A percentile compares a stretch with the other conserved stretches of the same genome.
Evolutionary conservation across 129 eudicot genomes (phyloP).

Genomic region (Escallonia rubra): DNA sequence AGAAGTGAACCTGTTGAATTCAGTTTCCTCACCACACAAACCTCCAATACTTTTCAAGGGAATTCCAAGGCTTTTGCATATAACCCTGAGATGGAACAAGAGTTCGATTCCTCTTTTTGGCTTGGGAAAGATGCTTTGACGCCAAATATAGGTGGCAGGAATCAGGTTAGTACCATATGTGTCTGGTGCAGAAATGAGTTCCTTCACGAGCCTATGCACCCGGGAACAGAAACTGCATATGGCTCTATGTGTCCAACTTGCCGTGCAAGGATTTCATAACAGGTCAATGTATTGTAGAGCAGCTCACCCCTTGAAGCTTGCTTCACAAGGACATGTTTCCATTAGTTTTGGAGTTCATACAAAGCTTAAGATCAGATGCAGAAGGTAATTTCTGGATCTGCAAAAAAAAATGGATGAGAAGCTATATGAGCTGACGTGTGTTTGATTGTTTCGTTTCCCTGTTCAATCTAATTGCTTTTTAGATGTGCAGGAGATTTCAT

Average conservation of each 20-base stretch:
- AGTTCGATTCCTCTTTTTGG: constrained; percentile 61
- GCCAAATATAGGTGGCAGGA: constrained; percentile 39
- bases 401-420: no score
- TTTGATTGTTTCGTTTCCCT: no score
- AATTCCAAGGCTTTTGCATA: constrained; percentile 37
- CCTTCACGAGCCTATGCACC: constrained; percentile 37
- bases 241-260: constrained; percentile 71
- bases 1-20: constrained; percentile 66
- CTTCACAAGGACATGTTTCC: no score
- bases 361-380: no score
- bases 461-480: no score
- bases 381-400: no score
- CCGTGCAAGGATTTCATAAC: constrained; percentile 56
- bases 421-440: no score
- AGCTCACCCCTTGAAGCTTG: not conserved
- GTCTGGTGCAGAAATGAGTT: constrained; percentile 81
- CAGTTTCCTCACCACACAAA: constrained; percentile 61
- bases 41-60: constrained; percentile 47
- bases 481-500: no score
- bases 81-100: constrained; percentile 43
- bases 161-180: constrained; percentile 46
- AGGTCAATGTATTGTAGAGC: constrained; percentile 47
- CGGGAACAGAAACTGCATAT: constrained; percentile 49
- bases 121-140: constrained; percentile 47
- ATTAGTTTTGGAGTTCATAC: no score